These are phyloP conservation scores for Starmerella ratchasimensis DNA, from an alignment of 805 yeast genomes.

Conservation along the genomic window DNA sequence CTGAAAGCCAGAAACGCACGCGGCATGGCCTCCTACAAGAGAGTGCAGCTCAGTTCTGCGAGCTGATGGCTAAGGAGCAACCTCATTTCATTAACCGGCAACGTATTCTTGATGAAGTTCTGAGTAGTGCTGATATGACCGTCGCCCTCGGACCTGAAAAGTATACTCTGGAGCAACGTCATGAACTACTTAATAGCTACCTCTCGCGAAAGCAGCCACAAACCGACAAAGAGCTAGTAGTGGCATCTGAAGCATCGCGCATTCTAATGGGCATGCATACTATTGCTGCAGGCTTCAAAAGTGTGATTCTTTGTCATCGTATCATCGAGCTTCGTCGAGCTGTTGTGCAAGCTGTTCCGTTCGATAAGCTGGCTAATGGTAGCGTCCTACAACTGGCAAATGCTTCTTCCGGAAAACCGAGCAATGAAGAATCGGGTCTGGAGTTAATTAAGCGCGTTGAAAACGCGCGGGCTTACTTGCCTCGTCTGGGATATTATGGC, in stretches of 20 bases:
- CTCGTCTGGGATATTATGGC: slow-evolving; percentile 50
- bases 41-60: slow-evolving; percentile 70
- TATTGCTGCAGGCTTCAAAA: slow-evolving; percentile 68
- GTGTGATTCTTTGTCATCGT: slow-evolving; percentile 45
- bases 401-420: slow-evolving; percentile 9
- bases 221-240: slow-evolving; percentile 37
- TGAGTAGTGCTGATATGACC: slow-evolving; percentile 56
- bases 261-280: slow-evolving; percentile 63
- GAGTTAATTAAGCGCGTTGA: slow-evolving; percentile 4
- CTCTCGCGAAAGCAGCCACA: slow-evolving; percentile 36
- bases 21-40: slow-evolving; percentile 68
- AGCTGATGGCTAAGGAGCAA: slow-evolving; percentile 52
- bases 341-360: slow-evolving; percentile 59
- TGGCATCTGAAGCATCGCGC: slow-evolving; percentile 51
- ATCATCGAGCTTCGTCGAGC: slow-evolving; percentile 57
- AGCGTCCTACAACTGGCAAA: slow-evolving; percentile 68
- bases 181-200: slow-evolving; percentile 41
- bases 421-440: not conserved
- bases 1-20: slow-evolving; percentile 60
- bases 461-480: slow-evolving; percentile 35
- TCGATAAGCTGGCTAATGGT: slow-evolving; percentile 36
- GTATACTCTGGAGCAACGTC: slow-evolving; percentile 36
- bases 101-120: slow-evolving; percentile 39
- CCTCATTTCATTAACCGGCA: slow-evolving; percentile 39
- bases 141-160: slow-evolving; percentile 24